Base-by-base conservation (phyloP, 306 rosid genomes). In the Cicer judaicum region DNA sequence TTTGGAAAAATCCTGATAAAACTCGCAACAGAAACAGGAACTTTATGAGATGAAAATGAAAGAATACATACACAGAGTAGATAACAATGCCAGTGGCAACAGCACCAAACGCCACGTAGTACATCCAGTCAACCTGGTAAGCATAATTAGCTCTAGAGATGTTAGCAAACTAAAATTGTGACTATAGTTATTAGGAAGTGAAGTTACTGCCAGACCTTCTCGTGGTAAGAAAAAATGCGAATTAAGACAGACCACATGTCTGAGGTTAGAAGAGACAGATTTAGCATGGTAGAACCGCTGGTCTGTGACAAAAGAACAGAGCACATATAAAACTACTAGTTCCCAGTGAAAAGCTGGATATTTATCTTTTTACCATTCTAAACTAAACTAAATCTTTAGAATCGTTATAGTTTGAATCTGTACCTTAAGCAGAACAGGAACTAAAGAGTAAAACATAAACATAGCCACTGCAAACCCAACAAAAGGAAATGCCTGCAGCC, bases 201-300 rank as follows among this genome's bases (percentile, higher is more conserved):
- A 77, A 39, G 75, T 50, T 70, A 65, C 6, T 44, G 49, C 44
- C 83, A 55, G 64, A 94, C 98, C 96, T 91, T 91, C 80, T 94
- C 96, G 13, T 86, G 83, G 85, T 90, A 90, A n/a, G 96, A 96
- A 24, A 84, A 89, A 49, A 94, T 80, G 68, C 98, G 98, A 81
- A 94, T 94, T 68, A 94, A 60, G 64, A 90, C 92, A 1, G 98
- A 84, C 97, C 98, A 94, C 98, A 94, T 94, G 87, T 94, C 98
- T 9, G 98, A 94, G 70, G 98, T 94, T 61, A 94, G 84, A 79
- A 94, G 83, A 59, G 98, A 94, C 79, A 94, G 87, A 80, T 94
- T 94, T 49, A 94, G 88, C 98, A 94, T 94, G 60, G 98, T 90
- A 39, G 98, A 86, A 47, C 98, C 98, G 39, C 81, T 87, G 47